Base-by-base conservation (phyloP, 331 rosid species). In the Erythrophleum ivorense region DNA sequence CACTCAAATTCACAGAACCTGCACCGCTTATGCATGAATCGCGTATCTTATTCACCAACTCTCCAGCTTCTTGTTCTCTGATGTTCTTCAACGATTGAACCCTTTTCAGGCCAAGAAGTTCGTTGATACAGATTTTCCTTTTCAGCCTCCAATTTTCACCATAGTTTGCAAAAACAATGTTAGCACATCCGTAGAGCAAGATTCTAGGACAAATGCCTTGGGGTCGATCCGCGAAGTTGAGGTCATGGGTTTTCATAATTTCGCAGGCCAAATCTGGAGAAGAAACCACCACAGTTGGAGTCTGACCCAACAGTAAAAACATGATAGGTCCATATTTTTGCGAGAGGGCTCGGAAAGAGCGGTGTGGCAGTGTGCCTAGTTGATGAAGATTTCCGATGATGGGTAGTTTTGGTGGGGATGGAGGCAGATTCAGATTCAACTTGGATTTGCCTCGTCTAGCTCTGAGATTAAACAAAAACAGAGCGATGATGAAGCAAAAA, bases 371-470 rank as follows among this genome's bases (percentile, higher is more conserved):
- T 16, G 57, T 49, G 8, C 90, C 91, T 15, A 89, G 19, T 33
- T 83, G 91, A 36, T 85, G 91, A 21, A 89, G 87, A 43, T 89
- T 87, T 31, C 92, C 91, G 0, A 86, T 84, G 2, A 87, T 0
- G 0, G 91, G 91, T 13, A 87, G 68, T 50, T 83, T 89, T 41
- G 92, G 86, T 16, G 88, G 91, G 3, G 82, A 91, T 34, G 68
- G 68, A 29, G 19, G 41, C 43, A 9, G 16, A 59, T 59, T 59
- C 3, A 63, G 43, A 24, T 33, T 63, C 0, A 18, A 14, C 4
- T 63, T 29, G 69, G 4, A 13, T 12, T 63, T 63, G 7, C 9
- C 31, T 33, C n/a, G 3, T 33, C 43, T 13, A 11, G n/a, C 31
- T 33, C n/a, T 31, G 43, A 63, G 69, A 5, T 13, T 63, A 2